A percentile compares a stretch with the other conserved stretches of the same genome.
These are phyloP conservation scores for Coniochaeta sp. DNA, from an alignment of 2,329 filamentous ascomycete species.

Conservation along the genomic window DNA sequence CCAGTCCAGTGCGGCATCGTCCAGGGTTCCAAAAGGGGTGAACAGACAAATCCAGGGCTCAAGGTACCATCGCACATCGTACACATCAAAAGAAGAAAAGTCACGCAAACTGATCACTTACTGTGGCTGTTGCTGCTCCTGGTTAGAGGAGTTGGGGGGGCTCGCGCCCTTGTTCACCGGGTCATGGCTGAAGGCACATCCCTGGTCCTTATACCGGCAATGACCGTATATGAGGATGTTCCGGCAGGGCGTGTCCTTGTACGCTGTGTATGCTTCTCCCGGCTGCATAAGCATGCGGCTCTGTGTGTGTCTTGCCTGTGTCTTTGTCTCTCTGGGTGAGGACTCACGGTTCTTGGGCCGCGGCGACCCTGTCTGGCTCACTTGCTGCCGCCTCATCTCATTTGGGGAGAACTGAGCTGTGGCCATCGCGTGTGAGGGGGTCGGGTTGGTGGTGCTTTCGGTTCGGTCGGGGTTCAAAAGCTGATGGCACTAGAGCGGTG, in stretches of 20 bases:
- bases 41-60: neutral
- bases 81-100: neutral
- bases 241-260: slow-evolving; percentile 84
- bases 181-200: slow-evolving; percentile 87
- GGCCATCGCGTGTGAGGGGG: neutral
- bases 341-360: slow-evolving; percentile 4
- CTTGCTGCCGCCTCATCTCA: slow-evolving; percentile 1
- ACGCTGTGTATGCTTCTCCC: slow-evolving; percentile 41
- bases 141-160: slow-evolving; percentile 21
- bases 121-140: slow-evolving; percentile 30
- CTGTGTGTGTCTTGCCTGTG: neutral
- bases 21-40: neutral
- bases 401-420: neutral
- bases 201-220: slow-evolving; percentile 86
- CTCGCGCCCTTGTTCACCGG: slow-evolving; percentile 41
- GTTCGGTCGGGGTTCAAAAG: neutral
- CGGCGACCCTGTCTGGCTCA: neutral
- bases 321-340: neutral
- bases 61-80: no score
- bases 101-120: slow-evolving; percentile 28
- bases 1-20: neutral
- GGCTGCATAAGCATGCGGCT: neutral
- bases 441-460: neutral
- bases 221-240: slow-evolving; percentile 92
- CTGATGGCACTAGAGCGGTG: neutral